Evolutionary conservation across 2,329 filamentous ascomycete species (phyloP).

Genomic region (Xylariales sp.): DNA sequence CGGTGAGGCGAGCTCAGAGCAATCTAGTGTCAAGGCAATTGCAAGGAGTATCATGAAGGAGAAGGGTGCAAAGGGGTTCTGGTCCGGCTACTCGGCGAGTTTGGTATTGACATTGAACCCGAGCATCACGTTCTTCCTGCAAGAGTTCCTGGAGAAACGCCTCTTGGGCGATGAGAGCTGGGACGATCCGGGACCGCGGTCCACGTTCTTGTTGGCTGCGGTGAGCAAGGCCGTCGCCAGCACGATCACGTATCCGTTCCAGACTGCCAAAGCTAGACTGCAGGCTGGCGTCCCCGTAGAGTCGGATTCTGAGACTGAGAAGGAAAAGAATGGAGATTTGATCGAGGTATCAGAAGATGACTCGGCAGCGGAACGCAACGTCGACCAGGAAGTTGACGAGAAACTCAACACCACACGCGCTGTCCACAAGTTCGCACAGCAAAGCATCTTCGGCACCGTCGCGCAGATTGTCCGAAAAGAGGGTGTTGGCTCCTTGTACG

Average conservation of each 20-base stretch:
- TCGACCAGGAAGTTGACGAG: constrained; percentile 25
- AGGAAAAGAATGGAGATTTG: constrained; percentile 19
- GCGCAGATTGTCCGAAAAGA: constrained; percentile 55
- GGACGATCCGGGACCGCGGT: constrained; percentile 23
- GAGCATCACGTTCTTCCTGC: constrained; percentile 78
- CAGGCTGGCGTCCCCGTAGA: constrained; percentile 51
- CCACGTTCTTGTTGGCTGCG: constrained; percentile 57
- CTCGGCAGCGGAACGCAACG: constrained; percentile 12
- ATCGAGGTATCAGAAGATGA: neutral
- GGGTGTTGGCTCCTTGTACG: constrained; percentile 66
- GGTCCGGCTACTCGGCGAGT: constrained; percentile 82
- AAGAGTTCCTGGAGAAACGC: constrained; percentile 62
- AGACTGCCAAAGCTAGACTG: constrained; percentile 74
- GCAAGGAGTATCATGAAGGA: constrained; percentile 59
- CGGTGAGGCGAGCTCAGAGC: constrained; percentile 18
- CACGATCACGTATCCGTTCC: constrained; percentile 77
- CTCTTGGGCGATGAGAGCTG: constrained; percentile 45
- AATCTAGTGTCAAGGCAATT: constrained; percentile 50
- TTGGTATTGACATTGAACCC: constrained; percentile 81
- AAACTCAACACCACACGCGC: constrained; percentile 21
- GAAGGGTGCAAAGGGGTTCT: constrained; percentile 71
- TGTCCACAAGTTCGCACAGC: constrained; percentile 24
- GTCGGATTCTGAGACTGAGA: constrained; percentile 17
- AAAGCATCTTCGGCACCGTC: constrained; percentile 61
- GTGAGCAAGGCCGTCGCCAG: constrained; percentile 74